These are phyloP conservation scores for Metarhizium rileyi DNA, from an alignment of 2,329 filamentous ascomycete genomes.

Conservation along the genomic window DNA sequence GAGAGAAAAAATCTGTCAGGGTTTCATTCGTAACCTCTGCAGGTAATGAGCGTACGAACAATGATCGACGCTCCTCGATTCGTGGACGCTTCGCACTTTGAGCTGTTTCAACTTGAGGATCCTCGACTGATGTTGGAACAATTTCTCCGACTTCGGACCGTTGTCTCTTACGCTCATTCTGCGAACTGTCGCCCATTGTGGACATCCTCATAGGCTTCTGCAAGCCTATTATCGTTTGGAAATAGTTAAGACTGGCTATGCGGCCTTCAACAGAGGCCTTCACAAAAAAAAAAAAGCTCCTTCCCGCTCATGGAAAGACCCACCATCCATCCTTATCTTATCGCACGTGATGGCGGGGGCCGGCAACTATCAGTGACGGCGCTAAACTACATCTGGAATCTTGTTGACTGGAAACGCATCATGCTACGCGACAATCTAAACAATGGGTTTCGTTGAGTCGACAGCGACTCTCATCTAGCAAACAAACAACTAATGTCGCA, in stretches of 20 bases:
- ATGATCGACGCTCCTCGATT: conserved; percentile 55
- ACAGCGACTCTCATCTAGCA: not conserved
- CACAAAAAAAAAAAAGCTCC: not conserved
- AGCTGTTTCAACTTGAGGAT: conserved; percentile 21
- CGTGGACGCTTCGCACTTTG: conserved; percentile 43
- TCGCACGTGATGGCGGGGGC: conserved; percentile 24
- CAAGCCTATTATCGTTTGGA: not conserved
- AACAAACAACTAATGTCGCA: not conserved
- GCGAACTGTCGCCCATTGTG: conserved; percentile 18
- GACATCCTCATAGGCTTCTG: not conserved
- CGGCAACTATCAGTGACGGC: not conserved
- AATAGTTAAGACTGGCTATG: not conserved
- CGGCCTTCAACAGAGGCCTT: not conserved
- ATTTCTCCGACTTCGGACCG: conserved; percentile 23
- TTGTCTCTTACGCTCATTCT: conserved; percentile 26
- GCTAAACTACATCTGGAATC: conserved; percentile 22
- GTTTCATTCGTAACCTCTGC: conserved; percentile 68
- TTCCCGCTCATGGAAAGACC: not conserved
- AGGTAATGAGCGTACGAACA: conserved; percentile 87
- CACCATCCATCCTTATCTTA: conserved; percentile 14
- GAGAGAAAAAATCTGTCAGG: conserved; percentile 82
- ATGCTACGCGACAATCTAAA: conserved; percentile 19
- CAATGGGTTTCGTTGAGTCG: conserved; percentile 7
- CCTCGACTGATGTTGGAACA: conserved; percentile 19
- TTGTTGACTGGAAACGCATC: conserved; percentile 20